Base-by-base conservation (phyloP, 768 basidiomycete species). In the Tylopilus subfusipes region DNA sequence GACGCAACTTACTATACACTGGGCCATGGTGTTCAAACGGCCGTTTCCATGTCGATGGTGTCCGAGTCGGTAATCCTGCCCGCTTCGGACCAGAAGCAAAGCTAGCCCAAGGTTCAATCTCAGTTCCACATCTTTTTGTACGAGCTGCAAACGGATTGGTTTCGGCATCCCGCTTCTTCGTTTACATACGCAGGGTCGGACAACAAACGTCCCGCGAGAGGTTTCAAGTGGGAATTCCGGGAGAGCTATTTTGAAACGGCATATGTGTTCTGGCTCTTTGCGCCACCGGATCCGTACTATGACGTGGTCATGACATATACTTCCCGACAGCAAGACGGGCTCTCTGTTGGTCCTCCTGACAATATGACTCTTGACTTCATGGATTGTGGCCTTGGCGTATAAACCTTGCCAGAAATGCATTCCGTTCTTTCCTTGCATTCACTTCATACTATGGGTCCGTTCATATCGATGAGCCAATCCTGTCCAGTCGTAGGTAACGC, bases 121-220 rank as follows among this genome's bases (percentile, higher is more conserved):
- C 22, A 9, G 12, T 13, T 3, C 25, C n/a, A n/a, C 19, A 21
- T 24, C 46, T 49, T 9, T 49, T 9, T 52, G 18, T 24, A 38
- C 10, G 21, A 24, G 27, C 31, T 29, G 18, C 12, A n/a, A 60
- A 43, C 25, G 9, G 19, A 6, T 39, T 18, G 33, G n/a, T 38
- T 5, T 42, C 16, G 3, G 19, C 18, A 29, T 44, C 21, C 29
- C 2, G 14, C 11, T 33, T n/a, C 33, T 48, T 24, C 9, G 42
- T 38, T 34, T 12, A 19, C 25, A 19, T 33, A 13, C 11, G 30
- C 30, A 30, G 2, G 30, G 30, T 13, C 33, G 27, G 24, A 34
- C 30, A n/a, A 38, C 22, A 42, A 16, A 29, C 29, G 16, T 49
- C 42, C 46, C 52, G 46, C 58, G 58, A 54, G 43, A 29, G 36